Conservation (phyloP, 306 rosid genomes). For the Ceratonia siliqua region DNA sequence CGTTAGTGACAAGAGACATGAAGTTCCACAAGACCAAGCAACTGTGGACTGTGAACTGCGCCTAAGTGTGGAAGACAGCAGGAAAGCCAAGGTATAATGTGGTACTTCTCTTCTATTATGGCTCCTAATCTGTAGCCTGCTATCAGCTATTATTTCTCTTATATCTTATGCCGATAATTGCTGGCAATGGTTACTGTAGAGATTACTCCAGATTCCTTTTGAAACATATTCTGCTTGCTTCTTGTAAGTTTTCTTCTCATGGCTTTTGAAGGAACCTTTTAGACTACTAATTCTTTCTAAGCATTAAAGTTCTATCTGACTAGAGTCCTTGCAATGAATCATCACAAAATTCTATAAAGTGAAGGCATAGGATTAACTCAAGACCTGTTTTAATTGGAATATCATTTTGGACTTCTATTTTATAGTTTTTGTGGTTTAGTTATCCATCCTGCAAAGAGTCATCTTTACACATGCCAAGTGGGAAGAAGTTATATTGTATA, state of each 20-base stretch:
- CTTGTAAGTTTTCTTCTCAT: neutral
- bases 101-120: slow-evolving; percentile 7
- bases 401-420: neutral
- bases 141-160: neutral
- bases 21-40: neutral
- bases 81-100: neutral
- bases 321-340: neutral
- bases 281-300: neutral
- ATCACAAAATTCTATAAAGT: neutral
- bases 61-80: slow-evolving; percentile 4
- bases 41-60: slow-evolving; percentile 17
- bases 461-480: neutral
- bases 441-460: neutral
- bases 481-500: too few species aligned
- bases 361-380: neutral
- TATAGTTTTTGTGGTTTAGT: neutral
- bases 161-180: neutral
- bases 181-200: neutral
- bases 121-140: neutral
- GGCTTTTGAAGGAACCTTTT: neutral
- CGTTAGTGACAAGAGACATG: neutral
- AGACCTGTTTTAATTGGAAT: neutral
- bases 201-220: neutral
- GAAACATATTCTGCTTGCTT: neutral
- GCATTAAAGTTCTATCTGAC: too few species aligned